phyloP scores from a whole-genome alignment of 371 early-diverging fungal species.

The Blastocladiella emersonii region DNA sequence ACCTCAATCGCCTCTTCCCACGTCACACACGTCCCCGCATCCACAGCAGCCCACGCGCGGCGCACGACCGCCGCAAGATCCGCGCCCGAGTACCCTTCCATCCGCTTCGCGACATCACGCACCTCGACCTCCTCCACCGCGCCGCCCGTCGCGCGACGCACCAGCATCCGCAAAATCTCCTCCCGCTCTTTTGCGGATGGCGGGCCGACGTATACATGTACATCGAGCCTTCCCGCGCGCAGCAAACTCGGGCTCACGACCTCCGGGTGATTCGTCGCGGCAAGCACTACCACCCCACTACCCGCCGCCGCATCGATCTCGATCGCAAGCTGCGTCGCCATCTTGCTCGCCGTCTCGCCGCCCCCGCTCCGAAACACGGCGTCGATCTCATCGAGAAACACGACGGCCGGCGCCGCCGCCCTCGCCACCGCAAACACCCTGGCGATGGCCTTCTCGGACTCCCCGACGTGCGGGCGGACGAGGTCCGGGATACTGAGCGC shows the following conservation, averaged over 20 bases:
- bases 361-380: slow-evolving; percentile 99
- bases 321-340: not conserved
- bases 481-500: slow-evolving; percentile 91
- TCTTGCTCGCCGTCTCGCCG: slow-evolving; percentile 58
- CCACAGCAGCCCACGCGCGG: too few species aligned
- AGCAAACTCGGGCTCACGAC: slow-evolving; percentile 96
- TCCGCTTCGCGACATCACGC: too few species aligned
- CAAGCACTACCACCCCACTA: not conserved
- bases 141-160: too few species aligned
- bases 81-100: too few species aligned
- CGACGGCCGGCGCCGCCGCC: slow-evolving; percentile 81
- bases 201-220: not conserved
- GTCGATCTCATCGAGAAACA: slow-evolving; percentile 99
- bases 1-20: too few species aligned
- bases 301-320: not conserved
- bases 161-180: too few species aligned
- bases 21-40: too few species aligned
- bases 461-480: slow-evolving; percentile 65
- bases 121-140: too few species aligned
- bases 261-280: slow-evolving; percentile 97
- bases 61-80: too few species aligned
- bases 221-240: slow-evolving; percentile 92
- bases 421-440: slow-evolving; percentile 69
- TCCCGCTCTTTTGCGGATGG: too few species aligned
- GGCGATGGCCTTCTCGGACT: slow-evolving; percentile 81